Base-by-base conservation (phyloP, 2,329 filamentous ascomycete species). In the Phaeoacremonium minimum region DNA sequence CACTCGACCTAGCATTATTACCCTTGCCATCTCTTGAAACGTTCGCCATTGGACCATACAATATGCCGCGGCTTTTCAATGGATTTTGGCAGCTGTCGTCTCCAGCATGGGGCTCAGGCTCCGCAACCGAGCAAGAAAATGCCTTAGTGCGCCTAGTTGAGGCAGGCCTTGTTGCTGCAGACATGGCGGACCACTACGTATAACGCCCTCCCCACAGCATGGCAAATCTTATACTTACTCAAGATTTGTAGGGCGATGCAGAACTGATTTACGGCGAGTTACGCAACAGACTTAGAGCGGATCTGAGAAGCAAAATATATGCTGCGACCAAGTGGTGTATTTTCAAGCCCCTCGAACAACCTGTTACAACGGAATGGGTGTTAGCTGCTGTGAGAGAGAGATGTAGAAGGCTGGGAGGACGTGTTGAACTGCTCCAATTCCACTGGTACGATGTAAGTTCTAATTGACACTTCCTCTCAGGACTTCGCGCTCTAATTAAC, bases 141-240 rank as follows among this genome's bases (percentile, higher is more conserved):
- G 52, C 52, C 13, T 49, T 62, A 4, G 18, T 38, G 11, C 43
- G 43, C 11, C 46, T 55, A 1, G 38, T 56, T 2, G 43, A 46
- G 22, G 28, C 32, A 8, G 58, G 58, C 0, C 44, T 60, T 4
- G 43, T 40, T 3, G 51, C 52, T 12, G 44, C 53, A 28, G 35
- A n/a, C n/a, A n/a, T n/a, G n/a, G n/a, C n/a, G n/a, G n/a, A n/a
- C n/a, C n/a, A n/a, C n/a, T n/a, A n/a, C n/a, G n/a, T n/a, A n/a
- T 36, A 31, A 36, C 17, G 31, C 18, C 29, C 29, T 29, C 26
- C 18, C 4, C 12, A 35, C 15, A 57, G 61, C 33, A 60, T 63
- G 58, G 59, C 58, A 4, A 57, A 61, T 38, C 58, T 61, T 30
- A n/a, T n/a, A n/a, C n/a, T n/a, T n/a, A n/a, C n/a, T n/a, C n/a